Evolutionary conservation across 1,284 basidiomycete genomes (phyloP).

Genomic region (Mycosarcoma mackinlayi): DNA sequence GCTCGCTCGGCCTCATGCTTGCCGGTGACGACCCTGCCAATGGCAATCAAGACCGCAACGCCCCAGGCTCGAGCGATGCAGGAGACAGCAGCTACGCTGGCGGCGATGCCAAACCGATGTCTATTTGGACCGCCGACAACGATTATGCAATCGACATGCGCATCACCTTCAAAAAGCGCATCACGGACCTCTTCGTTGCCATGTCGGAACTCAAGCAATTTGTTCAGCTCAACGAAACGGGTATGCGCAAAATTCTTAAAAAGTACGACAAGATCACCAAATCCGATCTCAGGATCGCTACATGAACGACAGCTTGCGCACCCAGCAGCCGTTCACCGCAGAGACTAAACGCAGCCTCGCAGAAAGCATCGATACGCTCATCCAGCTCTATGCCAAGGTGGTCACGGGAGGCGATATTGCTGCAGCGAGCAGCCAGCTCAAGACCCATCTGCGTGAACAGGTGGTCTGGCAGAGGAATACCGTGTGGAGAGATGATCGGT

Average conservation of each 20-base stretch:
- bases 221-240: slow-evolving; percentile 90
- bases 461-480: slow-evolving; percentile 95
- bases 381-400: slow-evolving; percentile 85
- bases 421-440: slow-evolving; percentile 82
- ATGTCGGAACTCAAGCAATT: slow-evolving; percentile 87
- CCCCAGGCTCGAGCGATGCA: slow-evolving; percentile 32
- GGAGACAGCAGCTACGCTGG: slow-evolving; percentile 44
- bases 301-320: slow-evolving; percentile 80
- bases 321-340: slow-evolving; percentile 68
- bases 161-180: slow-evolving; percentile 88
- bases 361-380: slow-evolving; percentile 74
- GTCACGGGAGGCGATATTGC: slow-evolving; percentile 81
- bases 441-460: slow-evolving; percentile 85
- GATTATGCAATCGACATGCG: slow-evolving; percentile 90
- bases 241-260: slow-evolving; percentile 95
- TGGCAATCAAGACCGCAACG: slow-evolving; percentile 31
- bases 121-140: slow-evolving; percentile 81
- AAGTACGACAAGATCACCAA: slow-evolving; percentile 98
- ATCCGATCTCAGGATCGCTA: slow-evolving; percentile 84
- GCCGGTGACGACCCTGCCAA: slow-evolving; percentile 23
- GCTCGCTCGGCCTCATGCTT: slow-evolving; percentile 49
- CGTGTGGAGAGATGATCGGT: slow-evolving; percentile 98
- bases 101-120: slow-evolving; percentile 46
- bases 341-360: slow-evolving; percentile 75
- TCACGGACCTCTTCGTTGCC: slow-evolving; percentile 84